These are phyloP conservation scores for Aspergillus steynii DNA, from an alignment of 495 filamentous ascomycete species.

Conservation along the genomic window DNA sequence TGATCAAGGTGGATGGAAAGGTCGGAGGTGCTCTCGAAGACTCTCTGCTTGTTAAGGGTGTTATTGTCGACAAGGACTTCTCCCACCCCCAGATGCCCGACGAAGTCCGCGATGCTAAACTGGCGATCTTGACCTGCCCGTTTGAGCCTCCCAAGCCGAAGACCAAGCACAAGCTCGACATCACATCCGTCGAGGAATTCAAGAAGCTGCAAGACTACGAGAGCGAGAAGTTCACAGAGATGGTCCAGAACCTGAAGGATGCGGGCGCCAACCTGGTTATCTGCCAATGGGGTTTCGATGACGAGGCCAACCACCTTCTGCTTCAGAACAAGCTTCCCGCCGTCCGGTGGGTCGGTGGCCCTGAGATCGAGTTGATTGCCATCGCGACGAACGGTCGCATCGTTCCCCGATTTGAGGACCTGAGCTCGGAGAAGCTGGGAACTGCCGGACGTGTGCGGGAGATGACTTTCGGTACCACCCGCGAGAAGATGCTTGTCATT, in stretches of 20 bases:
- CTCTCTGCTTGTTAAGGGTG: conserved; percentile 90
- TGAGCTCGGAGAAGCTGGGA: conserved; percentile 87
- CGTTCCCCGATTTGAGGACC: conserved; percentile 94
- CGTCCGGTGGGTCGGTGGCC: conserved; percentile 96
- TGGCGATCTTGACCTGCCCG: conserved; percentile 96
- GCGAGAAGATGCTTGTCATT: conserved; percentile 99
- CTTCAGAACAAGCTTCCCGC: conserved; percentile 95
- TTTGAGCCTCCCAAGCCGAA: conserved; percentile 99
- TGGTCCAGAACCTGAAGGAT: conserved; percentile 97
- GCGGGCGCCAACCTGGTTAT: conserved; percentile 97
- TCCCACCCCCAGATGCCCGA: conserved; percentile 99
- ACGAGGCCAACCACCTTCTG: conserved; percentile 96
- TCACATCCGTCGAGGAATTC: conserved; percentile 96
- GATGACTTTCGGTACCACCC: conserved; percentile 94
- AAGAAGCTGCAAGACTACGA: conserved; percentile 96
- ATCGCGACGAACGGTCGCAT: conserved; percentile 98
- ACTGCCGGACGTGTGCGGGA: conserved; percentile 87
- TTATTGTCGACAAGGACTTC: conserved; percentile 99
- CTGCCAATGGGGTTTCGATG: conserved; percentile 99
- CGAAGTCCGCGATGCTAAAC: conserved; percentile 89
- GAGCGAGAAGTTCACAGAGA: conserved; percentile 92
- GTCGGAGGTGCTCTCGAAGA: conserved; percentile 95
- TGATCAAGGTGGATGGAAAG: conserved; percentile 99
- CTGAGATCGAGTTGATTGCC: conserved; percentile 97
- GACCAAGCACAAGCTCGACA: conserved; percentile 99